Base-by-base conservation (phyloP, 805 yeast genomes). In the Saturnispora dispora region DNA sequence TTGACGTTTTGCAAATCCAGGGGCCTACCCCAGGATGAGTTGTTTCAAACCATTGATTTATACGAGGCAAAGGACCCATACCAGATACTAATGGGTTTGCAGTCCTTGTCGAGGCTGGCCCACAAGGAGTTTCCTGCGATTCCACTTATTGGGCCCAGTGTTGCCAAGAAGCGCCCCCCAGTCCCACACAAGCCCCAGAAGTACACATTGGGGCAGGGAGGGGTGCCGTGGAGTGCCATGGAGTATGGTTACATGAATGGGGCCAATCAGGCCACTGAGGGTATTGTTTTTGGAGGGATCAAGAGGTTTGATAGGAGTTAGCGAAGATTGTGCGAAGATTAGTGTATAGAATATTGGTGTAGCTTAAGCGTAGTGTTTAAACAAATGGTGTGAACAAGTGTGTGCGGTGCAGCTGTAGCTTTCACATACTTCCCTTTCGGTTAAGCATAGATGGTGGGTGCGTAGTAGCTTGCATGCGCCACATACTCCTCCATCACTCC, bases 21-120 rank as follows among this genome's bases (percentile, higher is more conserved):
- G 48, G 91, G 91, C 2, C 81, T 88, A 2, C 87, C 89, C 5
- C 84, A 85, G 57, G 89, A 85, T 61, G 96, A 88, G 63, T 67
- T 85, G 46, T 88, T 88, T 63, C 89, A 84, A 58, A 88, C 95
- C 2, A 69, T 76, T 6, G 96, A 88, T 63, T 70, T 88, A 52
- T 88, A 71, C 57, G 96, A 88, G 62, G 66, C 69, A 28, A 75
- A 78, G 57, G 95, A 88, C 62, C 88, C 91, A 0, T 84, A 87
- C 46, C 87, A 84, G 57, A 88, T 88, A 1, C 67, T 83, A n/a
- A 81, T 85, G 58, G 77, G 90, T 0, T 69, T 88, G 41, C 82
- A 84, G 59, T 79, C 95, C 2, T 71, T 88, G 43, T 84, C 93
- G 1, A 71, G 96, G 52, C 72, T 79, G 51, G 84, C 87, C 2